Evolutionary conservation across 805 yeast genomes (phyloP).

Genomic region (Helenozyma rhizophorensis): DNA sequence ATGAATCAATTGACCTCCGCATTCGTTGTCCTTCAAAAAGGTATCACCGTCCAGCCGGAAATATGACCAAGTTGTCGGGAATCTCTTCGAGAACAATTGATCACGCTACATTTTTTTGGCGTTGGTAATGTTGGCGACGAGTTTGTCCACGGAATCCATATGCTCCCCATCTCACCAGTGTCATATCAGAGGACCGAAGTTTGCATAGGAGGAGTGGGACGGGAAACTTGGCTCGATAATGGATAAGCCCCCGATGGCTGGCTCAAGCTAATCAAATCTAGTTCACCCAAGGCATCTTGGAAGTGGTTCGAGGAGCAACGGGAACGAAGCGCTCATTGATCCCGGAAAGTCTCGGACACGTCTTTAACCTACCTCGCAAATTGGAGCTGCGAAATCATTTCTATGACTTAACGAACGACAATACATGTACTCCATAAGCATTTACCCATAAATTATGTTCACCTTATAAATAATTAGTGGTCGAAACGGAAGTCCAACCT

Average conservation of each 20-base stretch:
- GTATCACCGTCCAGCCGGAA: slow-evolving; percentile 51
- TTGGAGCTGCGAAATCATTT: slow-evolving; percentile 17
- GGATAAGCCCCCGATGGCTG: slow-evolving; percentile 57
- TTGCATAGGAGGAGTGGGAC: slow-evolving; percentile 64
- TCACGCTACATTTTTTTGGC: slow-evolving; percentile 73
- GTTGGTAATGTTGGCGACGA: slow-evolving; percentile 52
- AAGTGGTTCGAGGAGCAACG: slow-evolving; percentile 45
- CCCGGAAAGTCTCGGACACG: slow-evolving; percentile 84
- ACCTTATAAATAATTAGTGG: slow-evolving; percentile 13
- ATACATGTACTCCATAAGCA: no score
- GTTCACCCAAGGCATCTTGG: slow-evolving; percentile 56
- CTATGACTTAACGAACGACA: no score
- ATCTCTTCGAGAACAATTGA: slow-evolving; percentile 67
- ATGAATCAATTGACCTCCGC: no score
- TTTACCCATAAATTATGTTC: background rate
- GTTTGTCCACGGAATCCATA: slow-evolving; percentile 76
- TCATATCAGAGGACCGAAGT: slow-evolving; percentile 53
- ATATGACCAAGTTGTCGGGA: slow-evolving; percentile 65
- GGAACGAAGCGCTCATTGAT: slow-evolving; percentile 59
- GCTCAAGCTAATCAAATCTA: slow-evolving; percentile 71
- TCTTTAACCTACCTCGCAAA: slow-evolving; percentile 69
- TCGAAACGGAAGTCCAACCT: slow-evolving; percentile 48
- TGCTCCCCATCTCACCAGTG: slow-evolving; percentile 67
- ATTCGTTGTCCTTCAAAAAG: no score
- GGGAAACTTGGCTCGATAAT: slow-evolving; percentile 43